Conservation (phyloP, 129 eudicot species). For the Logfia minima region DNA sequence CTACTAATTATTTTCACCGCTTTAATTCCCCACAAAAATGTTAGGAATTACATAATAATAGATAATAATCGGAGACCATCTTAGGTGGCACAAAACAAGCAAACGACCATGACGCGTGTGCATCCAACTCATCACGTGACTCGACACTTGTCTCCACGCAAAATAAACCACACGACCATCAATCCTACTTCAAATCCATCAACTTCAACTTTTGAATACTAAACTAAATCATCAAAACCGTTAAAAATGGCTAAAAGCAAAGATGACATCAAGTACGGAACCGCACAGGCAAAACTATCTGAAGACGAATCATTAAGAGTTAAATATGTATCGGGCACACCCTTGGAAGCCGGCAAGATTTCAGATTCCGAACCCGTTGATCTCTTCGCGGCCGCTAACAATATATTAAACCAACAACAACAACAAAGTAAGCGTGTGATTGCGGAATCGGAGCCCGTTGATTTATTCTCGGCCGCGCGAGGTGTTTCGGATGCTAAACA, state of each 20-base stretch:
- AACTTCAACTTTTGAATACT: not conserved
- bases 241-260: slow-evolving; percentile 45
- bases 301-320: slow-evolving; percentile 49
- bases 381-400: slow-evolving; percentile 48
- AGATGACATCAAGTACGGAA: slow-evolving; percentile 43
- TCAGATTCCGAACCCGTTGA: slow-evolving; percentile 53
- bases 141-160: not conserved
- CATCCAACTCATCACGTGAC: not conserved
- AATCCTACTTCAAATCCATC: not conserved
- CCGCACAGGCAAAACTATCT: slow-evolving; percentile 48
- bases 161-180: not conserved
- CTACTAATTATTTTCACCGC: too few species aligned
- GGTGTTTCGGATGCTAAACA: slow-evolving; percentile 8
- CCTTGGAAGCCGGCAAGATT: slow-evolving; percentile 54
- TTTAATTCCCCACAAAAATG: too few species aligned
- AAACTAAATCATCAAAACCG: not conserved
- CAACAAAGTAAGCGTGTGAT: slow-evolving; percentile 31
- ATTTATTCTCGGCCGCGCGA: slow-evolving; percentile 35
- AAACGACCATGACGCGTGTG: not conserved
- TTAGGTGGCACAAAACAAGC: not conserved
- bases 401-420: slow-evolving; percentile 25
- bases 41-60: too few species aligned
- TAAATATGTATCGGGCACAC: slow-evolving; percentile 47
- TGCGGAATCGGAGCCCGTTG: slow-evolving; percentile 41
- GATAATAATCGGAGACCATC: not conserved